A percentile compares a stretch with the other conserved stretches of the same genome.
Evolutionary conservation across 306 rosid species (phyloP).

Genomic region (Myrica gale): DNA sequence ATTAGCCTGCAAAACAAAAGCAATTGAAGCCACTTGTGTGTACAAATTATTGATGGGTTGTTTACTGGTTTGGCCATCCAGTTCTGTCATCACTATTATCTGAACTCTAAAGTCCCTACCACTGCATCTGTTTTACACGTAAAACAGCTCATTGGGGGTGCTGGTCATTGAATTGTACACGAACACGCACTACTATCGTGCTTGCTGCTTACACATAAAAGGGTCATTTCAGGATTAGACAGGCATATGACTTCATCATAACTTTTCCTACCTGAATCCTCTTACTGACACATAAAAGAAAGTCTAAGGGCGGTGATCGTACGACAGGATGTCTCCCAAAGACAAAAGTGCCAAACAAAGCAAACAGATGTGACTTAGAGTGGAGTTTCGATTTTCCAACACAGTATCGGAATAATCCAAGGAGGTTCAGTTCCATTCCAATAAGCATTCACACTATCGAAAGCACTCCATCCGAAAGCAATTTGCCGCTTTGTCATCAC

Average conservation of each 20-base stretch:
- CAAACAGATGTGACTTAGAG: no score
- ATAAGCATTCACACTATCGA: no score
- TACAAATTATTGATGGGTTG: not conserved
- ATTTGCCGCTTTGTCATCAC: no score
- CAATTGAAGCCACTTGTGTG: not conserved
- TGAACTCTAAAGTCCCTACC: not conserved
- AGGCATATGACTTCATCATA: not conserved
- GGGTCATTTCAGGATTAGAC: not conserved
- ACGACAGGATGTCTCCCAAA: no score
- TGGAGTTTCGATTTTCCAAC: no score
- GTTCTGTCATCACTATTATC: not conserved
- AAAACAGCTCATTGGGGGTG: no score
- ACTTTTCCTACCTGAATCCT: not conserved
- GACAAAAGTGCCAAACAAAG: no score
- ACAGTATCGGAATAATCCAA: no score
- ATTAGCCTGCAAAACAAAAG: not conserved
- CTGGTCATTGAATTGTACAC: no score
- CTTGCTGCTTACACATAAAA: not conserved
- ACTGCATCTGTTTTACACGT: not conserved
- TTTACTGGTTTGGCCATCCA: not conserved
- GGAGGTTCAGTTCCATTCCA: no score
- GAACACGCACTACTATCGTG: not conserved
- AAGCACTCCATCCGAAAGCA: no score
- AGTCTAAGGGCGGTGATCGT: no score
- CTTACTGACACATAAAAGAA: not conserved